Base-by-base conservation (phyloP, 1,139 yeast species). In the Diutina scorzettiae region DNA sequence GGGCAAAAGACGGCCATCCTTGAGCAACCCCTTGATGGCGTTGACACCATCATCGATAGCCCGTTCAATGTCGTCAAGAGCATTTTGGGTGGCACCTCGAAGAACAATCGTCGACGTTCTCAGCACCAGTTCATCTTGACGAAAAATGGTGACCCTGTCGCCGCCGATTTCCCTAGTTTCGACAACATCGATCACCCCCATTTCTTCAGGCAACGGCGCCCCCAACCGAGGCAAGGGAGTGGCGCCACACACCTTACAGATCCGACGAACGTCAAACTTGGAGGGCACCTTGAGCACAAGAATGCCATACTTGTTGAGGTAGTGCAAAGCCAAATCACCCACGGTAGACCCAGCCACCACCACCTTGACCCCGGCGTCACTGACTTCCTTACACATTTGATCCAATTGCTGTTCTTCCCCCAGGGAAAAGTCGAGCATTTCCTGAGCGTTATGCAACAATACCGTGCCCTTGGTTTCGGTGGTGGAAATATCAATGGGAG, bases 381-480 rank as follows among this genome's bases (percentile, higher is more conserved):
- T 68, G 49, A 91, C 78, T 57, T 84, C 95, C 59, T 82, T 82
- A 52, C 91, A 82, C 65, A 83, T 75, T 57, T 76, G 78, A 57
- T 91, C 96, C 55, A 91, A 74, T 60, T 87, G 97, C 43, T 80
- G 81, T 64, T 91, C 98, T 64, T 91, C 98, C 51, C 96, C 98
- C 66, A 83, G 85, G 49, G 95, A 78, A 63, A 91, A 91, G 57
- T 87, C 93, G 51, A 91, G 72, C 96, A 91, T 89, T 63, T 91
- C 98, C 61, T 89, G 76, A 9, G 98, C 98, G 57, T 86, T 89
- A 64, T 89, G 96, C 51, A 91, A 71, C 53, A 91, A 69, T 37
- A 91, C 98, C 9, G 98, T 93, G 42, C 98, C 97, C 64, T 91
- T 89, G 20, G 97, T 89, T 67, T 91, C 98, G 16, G 98, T 89